A percentile compares a stretch with the other conserved stretches of the same genome.
These are phyloP conservation scores for Zasmidium cellare DNA, from an alignment of 2,329 filamentous ascomycete species.

Conservation along the genomic window DNA sequence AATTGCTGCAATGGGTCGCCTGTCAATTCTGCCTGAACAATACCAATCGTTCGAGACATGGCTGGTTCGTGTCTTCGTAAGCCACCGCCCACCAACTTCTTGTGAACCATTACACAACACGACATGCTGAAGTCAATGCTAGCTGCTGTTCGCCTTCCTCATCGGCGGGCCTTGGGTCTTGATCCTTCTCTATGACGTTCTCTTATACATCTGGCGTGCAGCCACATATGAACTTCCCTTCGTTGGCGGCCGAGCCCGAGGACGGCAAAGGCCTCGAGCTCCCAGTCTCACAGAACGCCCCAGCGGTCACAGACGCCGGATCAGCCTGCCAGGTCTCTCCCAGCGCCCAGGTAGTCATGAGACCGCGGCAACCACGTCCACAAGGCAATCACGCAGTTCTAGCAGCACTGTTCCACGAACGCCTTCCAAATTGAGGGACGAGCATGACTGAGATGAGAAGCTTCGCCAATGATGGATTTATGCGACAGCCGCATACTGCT, in stretches of 20 bases:
- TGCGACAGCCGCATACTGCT: too few relatives aligned
- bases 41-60: slow-evolving; percentile 61
- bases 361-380: slow-evolving; percentile 13
- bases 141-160: slow-evolving; percentile 62
- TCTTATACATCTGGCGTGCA: slow-evolving; percentile 62
- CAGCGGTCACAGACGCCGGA: slow-evolving; percentile 47
- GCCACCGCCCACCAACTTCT: slow-evolving; percentile 31
- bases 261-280: slow-evolving; percentile 59
- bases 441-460: slow-evolving; percentile 12
- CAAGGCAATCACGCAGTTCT: slow-evolving; percentile 24
- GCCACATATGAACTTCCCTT: slow-evolving; percentile 60
- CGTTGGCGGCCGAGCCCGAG: slow-evolving; percentile 61
- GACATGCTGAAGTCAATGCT: slow-evolving; percentile 7
- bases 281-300: slow-evolving; percentile 62
- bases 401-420: slow-evolving; percentile 16
- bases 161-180: slow-evolving; percentile 64
- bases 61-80: slow-evolving; percentile 63
- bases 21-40: slow-evolving; percentile 63
- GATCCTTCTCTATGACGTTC: slow-evolving; percentile 63
- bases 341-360: slow-evolving; percentile 17
- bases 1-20: slow-evolving; percentile 59
- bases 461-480: too few relatives aligned
- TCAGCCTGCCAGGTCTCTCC: slow-evolving; percentile 41
- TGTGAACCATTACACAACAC: slow-evolving; percentile 8
- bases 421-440: slow-evolving; percentile 13